These are phyloP conservation scores for Diaporthe sp. DNA, from an alignment of 2,329 filamentous ascomycete species.

Conservation along the genomic window DNA sequence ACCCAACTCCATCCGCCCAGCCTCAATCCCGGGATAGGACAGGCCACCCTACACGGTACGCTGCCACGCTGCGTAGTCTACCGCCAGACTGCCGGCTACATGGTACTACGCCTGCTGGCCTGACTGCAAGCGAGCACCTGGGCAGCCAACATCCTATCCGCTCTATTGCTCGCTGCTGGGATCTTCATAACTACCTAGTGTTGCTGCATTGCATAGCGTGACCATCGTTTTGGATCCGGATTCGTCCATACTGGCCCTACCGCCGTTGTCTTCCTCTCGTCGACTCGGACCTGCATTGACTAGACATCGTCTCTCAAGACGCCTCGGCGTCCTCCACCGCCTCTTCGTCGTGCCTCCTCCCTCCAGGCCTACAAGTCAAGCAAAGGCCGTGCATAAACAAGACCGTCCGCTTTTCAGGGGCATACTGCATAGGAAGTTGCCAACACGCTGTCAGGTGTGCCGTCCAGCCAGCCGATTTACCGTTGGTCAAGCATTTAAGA, in stretches of 20 bases:
- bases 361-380: neutral
- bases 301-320: neutral
- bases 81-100: neutral
- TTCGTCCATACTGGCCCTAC: neutral
- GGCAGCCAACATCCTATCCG: slow-evolving; percentile 5
- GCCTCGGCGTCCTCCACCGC: slow-evolving; percentile 1
- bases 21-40: slow-evolving; percentile 3
- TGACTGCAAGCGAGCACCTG: slow-evolving; percentile 1
- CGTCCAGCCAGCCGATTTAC: neutral
- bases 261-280: neutral
- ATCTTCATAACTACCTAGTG: neutral
- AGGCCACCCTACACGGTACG: neutral
- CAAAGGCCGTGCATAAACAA: neutral
- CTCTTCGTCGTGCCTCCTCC: neutral
- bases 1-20: slow-evolving; percentile 16
- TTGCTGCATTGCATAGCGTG: neutral
- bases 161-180: slow-evolving; percentile 17
- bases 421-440: neutral
- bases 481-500: neutral
- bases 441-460: slow-evolving; percentile 9
- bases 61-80: neutral
- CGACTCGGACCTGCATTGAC: slow-evolving; percentile 8
- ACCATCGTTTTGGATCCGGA: neutral
- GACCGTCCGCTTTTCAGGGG: slow-evolving; percentile 1
- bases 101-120: neutral